Evolutionary conservation across 2,329 filamentous ascomycete species (phyloP), one percentile per base, ranked within the genome.

Genomic region (Hypomyces perniciosus): DNA sequence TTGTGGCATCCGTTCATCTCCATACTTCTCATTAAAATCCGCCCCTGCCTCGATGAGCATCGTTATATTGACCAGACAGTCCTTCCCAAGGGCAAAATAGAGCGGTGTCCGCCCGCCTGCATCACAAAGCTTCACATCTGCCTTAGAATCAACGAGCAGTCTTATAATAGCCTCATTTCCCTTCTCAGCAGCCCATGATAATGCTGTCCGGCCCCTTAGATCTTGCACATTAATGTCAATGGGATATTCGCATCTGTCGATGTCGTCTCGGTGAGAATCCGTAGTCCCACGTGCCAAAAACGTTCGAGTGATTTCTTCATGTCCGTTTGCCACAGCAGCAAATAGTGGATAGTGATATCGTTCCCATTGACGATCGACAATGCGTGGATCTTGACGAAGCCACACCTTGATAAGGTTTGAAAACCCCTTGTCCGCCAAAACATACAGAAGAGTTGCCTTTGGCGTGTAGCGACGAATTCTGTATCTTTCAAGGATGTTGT

Each of bases 281-380:
- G 6, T 38, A 12, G 9, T 3, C n/a, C 12, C 20, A n/a, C 20
- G 20, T 38, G 10, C 9, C 35, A 38, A n/a, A 38, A 38, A 8
- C 35, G 2, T n/a, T 38, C 7, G 6, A 38, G 35, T 20, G 20
- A 9, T 9, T n/a, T n/a, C 35, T 38, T 38, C 10, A n/a, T 38
- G 35, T 5, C 35, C 10, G 20, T 38, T 38, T 20, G 35, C 8
- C 9, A 38, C n/a, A n/a, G 35, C 35, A n/a, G 35, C 35, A 38
- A 34, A 37, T 34, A 51, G 35, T 9, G 49, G 49, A 10, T 40
- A 37, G 7, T 31, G 37, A 35, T 51, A 51, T 8, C 44, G 38
- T 13, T 51, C 44, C 30, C n/a, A 37, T 31, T 1, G 30, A 6
- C 9, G 1, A 5, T 38, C 29, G 8, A 44, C 39, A 27, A 33